Evolutionary conservation across 306 rosid species (phyloP), one percentile per base, ranked within the genome.

Genomic region (Coriaria nepalensis): DNA sequence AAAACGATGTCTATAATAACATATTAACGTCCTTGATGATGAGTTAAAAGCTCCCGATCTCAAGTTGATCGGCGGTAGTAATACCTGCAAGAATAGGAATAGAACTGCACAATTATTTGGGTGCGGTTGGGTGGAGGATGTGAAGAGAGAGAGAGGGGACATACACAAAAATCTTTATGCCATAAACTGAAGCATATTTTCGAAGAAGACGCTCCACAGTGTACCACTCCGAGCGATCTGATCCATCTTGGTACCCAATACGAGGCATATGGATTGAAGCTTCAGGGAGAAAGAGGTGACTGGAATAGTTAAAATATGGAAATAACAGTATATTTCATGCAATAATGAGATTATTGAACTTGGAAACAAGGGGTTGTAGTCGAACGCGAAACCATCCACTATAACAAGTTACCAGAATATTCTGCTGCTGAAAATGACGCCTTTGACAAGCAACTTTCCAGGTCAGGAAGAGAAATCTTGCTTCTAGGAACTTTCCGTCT

Each of bases 261-360:
- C 95, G 87, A 6, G 97, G 95, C 95, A 88, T 84, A 77, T 81
- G 97, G 47, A 88, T 78, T 43, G 90, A 84, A 44, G 97, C 97
- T 88, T 59, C 47, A 6, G 40, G 38, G 52, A 59, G 49, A 36
- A 46, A 52, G 10, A 59, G 13, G 41, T 29, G 6, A 63, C 40
- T n/a, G 40, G 5, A 3, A 34, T 9, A 12, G n/a, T n/a, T 57
- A 53, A 74, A 55, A 42, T 0, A 40, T 15, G 38, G 8, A 63
- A 37, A 35, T 15, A 47, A 32, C 5, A 32, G 54, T 35, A 39
- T 29, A 37, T 52, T 38, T 36, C 15, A 35, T 12, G n/a, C 49
- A 15, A 42, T 4, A 44, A 12, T 34, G 6, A 37, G 42, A 7
- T 14, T 7, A 48, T 57, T 40, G 37, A 63, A 46, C 20, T 14